Base-by-base conservation (phyloP, 2,329 filamentous ascomycete species). In the Hypoxylon sp. region DNA sequence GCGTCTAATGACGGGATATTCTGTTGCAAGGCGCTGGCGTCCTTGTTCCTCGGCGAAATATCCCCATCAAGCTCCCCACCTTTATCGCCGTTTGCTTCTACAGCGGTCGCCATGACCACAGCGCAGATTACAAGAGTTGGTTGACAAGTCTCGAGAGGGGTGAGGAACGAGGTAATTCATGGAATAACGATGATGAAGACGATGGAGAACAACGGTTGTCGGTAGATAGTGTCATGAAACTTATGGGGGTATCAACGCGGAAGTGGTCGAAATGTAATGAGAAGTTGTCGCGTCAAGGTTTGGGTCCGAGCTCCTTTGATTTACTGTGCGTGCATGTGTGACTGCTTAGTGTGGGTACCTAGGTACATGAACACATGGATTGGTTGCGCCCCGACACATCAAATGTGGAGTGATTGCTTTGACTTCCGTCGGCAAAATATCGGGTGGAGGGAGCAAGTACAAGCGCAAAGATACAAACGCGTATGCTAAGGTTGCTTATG, bases 41-140 rank as follows among this genome's bases (percentile, higher is more conserved):
- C 62, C 67, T 77, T 76, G 71, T 79, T 81, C 68, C 73, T 76
- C 15, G 78, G 78, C 6, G 81, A 82, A 32, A 82, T 72, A 62
- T 74, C 69, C 55, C 65, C 71, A 39, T 75, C 72, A 39, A 74
- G 68, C 60, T 74, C 73, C 67, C 65, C 71, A 62, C 62, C 69
- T 52, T 66, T 62, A 39, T 68, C 55, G 39, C 53, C 59, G 59
- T 68, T 68, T 70, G 72, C 65, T 67, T 72, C 71, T 47, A 62
- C 62, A 62, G 59, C 63, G 55, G 73, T 59, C 48, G 73, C 70
- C 73, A 75, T 75, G 39, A 47, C 47, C 31, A 46, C 31, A 32
- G 46, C 42, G 47, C 32, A 54, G 57, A 50, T 13, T 42, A 21
- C 37, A 39, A 47, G 46, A 50, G 29, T 13, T 7, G 17, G 32